phyloP scores from a whole-genome alignment of 768 basidiomycete genomes.

The Kwoniella sp. region DNA sequence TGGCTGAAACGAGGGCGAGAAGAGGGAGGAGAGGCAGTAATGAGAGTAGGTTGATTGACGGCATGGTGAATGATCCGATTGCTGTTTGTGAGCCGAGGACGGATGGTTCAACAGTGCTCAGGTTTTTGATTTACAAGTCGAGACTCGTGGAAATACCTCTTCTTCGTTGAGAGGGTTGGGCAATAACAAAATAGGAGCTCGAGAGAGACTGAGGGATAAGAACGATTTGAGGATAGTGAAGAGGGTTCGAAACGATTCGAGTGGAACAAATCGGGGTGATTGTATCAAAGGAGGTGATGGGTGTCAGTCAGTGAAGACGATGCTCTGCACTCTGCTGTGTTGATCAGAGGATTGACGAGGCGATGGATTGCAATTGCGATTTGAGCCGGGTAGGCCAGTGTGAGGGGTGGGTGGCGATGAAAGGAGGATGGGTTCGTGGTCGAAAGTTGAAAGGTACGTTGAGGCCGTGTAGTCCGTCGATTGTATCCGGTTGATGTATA shows the following conservation, averaged over 20 bases:
- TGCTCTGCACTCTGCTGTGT: background rate
- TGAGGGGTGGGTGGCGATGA: background rate
- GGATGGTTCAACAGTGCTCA: background rate
- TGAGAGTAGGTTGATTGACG: conserved; percentile 14
- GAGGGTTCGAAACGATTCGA: background rate
- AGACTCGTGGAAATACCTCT: conserved; percentile 3
- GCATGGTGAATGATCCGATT: background rate
- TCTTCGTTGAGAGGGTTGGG: conserved; percentile 20
- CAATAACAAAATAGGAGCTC: background rate
- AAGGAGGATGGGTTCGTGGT: background rate
- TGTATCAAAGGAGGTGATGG: background rate
- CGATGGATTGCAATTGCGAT: background rate
- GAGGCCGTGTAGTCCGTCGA: background rate
- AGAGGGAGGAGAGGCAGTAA: conserved; percentile 37
- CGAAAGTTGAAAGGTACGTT: background rate
- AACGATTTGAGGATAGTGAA: background rate
- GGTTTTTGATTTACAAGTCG: background rate
- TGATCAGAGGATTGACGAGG: background rate
- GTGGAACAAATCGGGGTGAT: background rate
- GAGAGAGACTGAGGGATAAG: too few species aligned
- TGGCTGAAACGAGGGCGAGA: conserved; percentile 32
- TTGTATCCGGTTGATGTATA: background rate
- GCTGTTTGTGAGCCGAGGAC: too few species aligned
- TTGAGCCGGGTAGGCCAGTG: background rate
- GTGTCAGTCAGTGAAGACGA: too few species aligned